These are phyloP conservation scores for Lachnellula cervina DNA, from an alignment of 2,329 filamentous ascomycete genomes.

Conservation along the genomic window DNA sequence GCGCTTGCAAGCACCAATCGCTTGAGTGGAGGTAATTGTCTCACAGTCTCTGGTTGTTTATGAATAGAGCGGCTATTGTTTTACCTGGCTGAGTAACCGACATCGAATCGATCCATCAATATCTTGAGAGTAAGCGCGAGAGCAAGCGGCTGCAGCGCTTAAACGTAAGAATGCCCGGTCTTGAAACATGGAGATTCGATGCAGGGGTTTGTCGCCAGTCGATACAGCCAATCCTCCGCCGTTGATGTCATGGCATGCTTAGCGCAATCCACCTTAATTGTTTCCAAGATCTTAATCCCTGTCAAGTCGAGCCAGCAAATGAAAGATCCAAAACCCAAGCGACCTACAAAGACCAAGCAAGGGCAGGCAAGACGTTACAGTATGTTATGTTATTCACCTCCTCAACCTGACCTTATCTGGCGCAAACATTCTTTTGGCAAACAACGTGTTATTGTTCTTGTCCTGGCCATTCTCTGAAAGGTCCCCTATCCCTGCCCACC, in stretches of 20 bases:
- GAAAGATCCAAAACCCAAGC: not conserved
- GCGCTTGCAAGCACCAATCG: no score
- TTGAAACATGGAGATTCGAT: not conserved
- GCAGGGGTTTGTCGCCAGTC: not conserved
- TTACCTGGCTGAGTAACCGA: not conserved
- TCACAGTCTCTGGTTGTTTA: no score
- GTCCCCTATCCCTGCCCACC: not conserved
- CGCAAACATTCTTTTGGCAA: not conserved
- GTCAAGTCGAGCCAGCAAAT: not conserved
- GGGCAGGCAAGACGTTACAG: not conserved
- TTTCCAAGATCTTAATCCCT: not conserved
- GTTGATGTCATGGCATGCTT: not conserved
- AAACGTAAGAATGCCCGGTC: not conserved
- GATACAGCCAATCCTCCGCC: not conserved
- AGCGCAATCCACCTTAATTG: not conserved
- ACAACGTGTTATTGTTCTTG: not conserved
- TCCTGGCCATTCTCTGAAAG: not conserved
- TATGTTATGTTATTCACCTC: not conserved
- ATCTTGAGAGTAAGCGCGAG: not conserved
- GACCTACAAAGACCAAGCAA: not conserved
- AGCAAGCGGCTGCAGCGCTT: not conserved
- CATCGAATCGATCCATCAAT: not conserved
- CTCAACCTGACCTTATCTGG: not conserved
- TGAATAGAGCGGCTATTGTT: no score
- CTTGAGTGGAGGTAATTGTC: no score